Conservation (phyloP, 345 rosid genomes). For the Ceriops zippeliana region DNA sequence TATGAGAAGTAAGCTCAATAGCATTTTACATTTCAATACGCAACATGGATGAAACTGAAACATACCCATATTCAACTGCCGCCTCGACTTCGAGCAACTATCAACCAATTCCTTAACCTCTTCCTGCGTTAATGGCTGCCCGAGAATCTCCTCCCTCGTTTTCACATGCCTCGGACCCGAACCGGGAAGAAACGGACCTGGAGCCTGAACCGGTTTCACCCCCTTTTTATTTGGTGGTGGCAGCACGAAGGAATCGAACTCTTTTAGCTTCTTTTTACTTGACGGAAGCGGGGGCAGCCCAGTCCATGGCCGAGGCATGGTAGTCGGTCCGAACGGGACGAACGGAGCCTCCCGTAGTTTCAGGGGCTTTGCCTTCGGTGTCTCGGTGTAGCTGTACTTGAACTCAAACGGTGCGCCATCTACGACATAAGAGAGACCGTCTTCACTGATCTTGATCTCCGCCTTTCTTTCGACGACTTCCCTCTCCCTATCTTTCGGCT, state of each 20-base stretch:
- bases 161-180: conserved; percentile 70
- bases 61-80: conserved; percentile 88
- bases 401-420: conserved; percentile 94
- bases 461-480: conserved; percentile 16
- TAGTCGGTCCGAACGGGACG: conserved; percentile 82
- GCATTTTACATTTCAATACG: too few species aligned
- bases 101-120: conserved; percentile 61
- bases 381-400: conserved; percentile 92
- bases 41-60: neutral
- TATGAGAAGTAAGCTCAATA: too few species aligned
- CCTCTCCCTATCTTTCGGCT: neutral
- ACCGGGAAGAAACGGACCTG: conserved; percentile 76
- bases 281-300: conserved; percentile 80
- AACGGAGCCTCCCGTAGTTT: conserved; percentile 75
- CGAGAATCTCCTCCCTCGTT: conserved; percentile 73
- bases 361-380: conserved; percentile 76
- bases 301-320: conserved; percentile 88
- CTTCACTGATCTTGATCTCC: conserved; percentile 40
- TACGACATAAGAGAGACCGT: conserved; percentile 66
- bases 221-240: conserved; percentile 86
- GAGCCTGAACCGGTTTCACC: conserved; percentile 81
- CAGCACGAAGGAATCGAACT: conserved; percentile 75
- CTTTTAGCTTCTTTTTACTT: conserved; percentile 71
- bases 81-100: conserved; percentile 45
- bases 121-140: conserved; percentile 70